phyloP scores from a whole-genome alignment of 1,284 basidiomycete species.

The Porodaedalea pini region DNA sequence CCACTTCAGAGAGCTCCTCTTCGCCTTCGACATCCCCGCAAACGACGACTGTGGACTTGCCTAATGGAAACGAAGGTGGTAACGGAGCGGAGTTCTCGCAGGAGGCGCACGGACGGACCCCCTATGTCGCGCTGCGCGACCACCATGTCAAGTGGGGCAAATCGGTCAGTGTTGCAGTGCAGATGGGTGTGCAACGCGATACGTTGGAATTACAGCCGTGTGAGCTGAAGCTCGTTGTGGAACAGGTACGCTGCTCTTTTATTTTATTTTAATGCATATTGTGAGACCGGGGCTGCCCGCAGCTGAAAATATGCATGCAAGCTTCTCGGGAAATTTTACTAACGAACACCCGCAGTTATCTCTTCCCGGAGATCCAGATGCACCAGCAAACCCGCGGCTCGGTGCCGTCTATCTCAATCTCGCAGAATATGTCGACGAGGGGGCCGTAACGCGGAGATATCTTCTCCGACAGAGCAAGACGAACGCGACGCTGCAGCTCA shows the following conservation, averaged over 20 bases:
- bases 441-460: conserved; percentile 64
- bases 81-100: conserved; percentile 18
- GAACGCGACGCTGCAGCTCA: conserved; percentile 74
- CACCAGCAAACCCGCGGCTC: conserved; percentile 54
- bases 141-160: conserved; percentile 61
- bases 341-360: conserved; percentile 41
- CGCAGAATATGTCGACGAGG: conserved; percentile 68
- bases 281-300: too few species aligned
- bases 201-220: conserved; percentile 50
- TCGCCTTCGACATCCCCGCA: conserved; percentile 10
- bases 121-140: conserved; percentile 52
- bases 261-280: not conserved
- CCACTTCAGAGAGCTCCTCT: conserved; percentile 4
- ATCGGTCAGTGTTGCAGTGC: conserved; percentile 51
- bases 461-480: conserved; percentile 73
- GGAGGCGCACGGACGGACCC: conserved; percentile 50
- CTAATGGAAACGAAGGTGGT: conserved; percentile 1
- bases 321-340: too few species aligned
- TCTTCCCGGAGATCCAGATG: conserved; percentile 47
- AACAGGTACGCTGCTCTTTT: conserved; percentile 44
- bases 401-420: conserved; percentile 69
- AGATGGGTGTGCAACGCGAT: conserved; percentile 59
- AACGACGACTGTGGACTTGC: not conserved
- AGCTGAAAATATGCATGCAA: too few species aligned
- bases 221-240: conserved; percentile 62